A percentile compares a stretch with the other conserved stretches of the same genome.
These are phyloP conservation scores for Penicillium bialowiezense DNA, from an alignment of 495 filamentous ascomycete species.

Conservation along the genomic window DNA sequence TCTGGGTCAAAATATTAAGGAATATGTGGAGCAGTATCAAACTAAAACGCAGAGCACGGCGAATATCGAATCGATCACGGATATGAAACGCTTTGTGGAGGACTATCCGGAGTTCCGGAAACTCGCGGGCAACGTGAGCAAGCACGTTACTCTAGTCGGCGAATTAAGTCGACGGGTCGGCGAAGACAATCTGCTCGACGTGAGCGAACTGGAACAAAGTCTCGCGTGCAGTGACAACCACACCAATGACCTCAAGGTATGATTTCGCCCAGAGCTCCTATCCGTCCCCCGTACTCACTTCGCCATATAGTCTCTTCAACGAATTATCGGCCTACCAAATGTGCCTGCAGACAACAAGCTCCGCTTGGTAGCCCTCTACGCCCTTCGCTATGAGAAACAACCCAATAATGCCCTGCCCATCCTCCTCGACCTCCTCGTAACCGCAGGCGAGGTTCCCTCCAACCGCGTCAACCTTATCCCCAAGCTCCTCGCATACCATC, in stretches of 20 bases:
- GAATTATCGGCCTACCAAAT: slow-evolving; percentile 69
- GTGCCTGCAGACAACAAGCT: slow-evolving; percentile 79
- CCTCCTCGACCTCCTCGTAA: slow-evolving; percentile 79
- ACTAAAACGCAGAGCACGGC: slow-evolving; percentile 88
- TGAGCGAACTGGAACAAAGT: slow-evolving; percentile 95
- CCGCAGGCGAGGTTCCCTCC: slow-evolving; percentile 69
- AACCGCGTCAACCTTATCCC: slow-evolving; percentile 69
- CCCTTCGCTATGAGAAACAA: slow-evolving; percentile 84
- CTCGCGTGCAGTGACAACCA: slow-evolving; percentile 97
- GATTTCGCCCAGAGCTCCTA: slow-evolving; percentile 2
- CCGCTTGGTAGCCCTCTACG: slow-evolving; percentile 84
- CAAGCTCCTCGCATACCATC: slow-evolving; percentile 77
- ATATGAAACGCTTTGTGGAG: slow-evolving; percentile 99
- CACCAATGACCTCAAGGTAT: slow-evolving; percentile 76
- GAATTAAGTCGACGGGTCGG: slow-evolving; percentile 87
- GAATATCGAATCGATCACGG: slow-evolving; percentile 92
- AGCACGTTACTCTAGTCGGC: slow-evolving; percentile 93
- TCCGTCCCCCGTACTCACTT: slow-evolving; percentile 5
- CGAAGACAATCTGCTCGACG: slow-evolving; percentile 80
- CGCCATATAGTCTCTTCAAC: slow-evolving; percentile 68
- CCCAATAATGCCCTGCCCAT: slow-evolving; percentile 75
- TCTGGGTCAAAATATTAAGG: slow-evolving; percentile 94
- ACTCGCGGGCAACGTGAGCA: slow-evolving; percentile 95
- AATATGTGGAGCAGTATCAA: slow-evolving; percentile 97
- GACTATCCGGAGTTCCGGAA: slow-evolving; percentile 98